These are phyloP conservation scores for Apophysomyces elegans DNA, from an alignment of 371 early-diverging fungal species.

Conservation along the genomic window DNA sequence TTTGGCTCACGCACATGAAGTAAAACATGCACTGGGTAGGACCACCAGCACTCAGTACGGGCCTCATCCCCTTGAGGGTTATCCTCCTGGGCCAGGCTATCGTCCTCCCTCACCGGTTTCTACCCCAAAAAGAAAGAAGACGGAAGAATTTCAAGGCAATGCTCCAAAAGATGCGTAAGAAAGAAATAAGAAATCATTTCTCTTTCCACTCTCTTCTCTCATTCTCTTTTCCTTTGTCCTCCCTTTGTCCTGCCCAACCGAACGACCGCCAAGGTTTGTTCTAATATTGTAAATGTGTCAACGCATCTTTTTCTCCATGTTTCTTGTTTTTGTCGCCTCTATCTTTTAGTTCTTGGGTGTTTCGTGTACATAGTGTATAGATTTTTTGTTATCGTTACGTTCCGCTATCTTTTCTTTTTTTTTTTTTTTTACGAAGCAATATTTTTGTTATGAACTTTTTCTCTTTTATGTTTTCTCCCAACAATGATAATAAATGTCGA, in stretches of 20 bases:
- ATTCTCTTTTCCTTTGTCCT: too few relatives aligned
- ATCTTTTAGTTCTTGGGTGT: too few relatives aligned
- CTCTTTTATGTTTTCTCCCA: too few relatives aligned
- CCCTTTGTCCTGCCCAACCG: background rate
- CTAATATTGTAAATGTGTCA: background rate
- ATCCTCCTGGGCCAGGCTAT: slow-evolving; percentile 23
- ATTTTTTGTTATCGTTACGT: background rate
- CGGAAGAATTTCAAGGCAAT: background rate
- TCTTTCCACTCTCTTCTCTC: too few relatives aligned
- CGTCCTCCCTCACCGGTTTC: slow-evolving; percentile 50
- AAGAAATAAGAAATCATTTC: too few relatives aligned
- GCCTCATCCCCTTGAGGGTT: slow-evolving; percentile 10
- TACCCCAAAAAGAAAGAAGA: slow-evolving; percentile 33
- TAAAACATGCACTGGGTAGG: slow-evolving; percentile 1
- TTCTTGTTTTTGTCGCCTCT: background rate
- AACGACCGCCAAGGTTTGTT: slow-evolving; percentile 4
- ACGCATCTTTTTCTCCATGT: background rate
- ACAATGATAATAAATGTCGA: too few relatives aligned
- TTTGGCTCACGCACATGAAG: slow-evolving; percentile 17
- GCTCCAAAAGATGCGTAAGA: slow-evolving; percentile 2
- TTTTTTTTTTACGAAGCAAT: background rate
- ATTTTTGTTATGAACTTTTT: background rate
- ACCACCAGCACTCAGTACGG: slow-evolving; percentile 1
- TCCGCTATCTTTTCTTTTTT: background rate
- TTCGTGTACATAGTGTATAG: slow-evolving; percentile 6